Evolutionary conservation across 2,329 filamentous ascomycete genomes (phyloP).

Genomic region (Pseudogymnoascus sp.): DNA sequence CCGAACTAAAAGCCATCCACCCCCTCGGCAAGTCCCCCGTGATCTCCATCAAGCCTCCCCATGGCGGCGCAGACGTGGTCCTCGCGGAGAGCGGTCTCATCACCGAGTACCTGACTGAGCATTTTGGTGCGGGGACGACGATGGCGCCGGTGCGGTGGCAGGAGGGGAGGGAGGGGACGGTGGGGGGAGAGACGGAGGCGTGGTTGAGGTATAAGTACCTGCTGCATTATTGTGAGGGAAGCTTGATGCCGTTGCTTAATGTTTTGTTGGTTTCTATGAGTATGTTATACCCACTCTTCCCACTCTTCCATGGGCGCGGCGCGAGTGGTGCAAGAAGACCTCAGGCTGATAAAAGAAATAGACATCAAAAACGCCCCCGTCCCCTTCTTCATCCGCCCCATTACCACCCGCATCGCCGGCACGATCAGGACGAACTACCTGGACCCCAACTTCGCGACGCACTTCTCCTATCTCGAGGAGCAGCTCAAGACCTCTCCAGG

Average conservation of each 20-base stretch:
- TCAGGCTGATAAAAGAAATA: slow-evolving; percentile 17
- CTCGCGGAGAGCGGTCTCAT: slow-evolving; percentile 79
- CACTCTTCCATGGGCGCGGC: no score
- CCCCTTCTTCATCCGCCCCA: slow-evolving; percentile 61
- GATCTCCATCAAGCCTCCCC: slow-evolving; percentile 50
- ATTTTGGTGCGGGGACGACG: slow-evolving; percentile 38
- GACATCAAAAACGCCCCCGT: slow-evolving; percentile 47
- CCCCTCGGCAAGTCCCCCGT: slow-evolving; percentile 82
- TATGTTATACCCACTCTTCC: slow-evolving; percentile 26
- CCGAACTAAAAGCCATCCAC: slow-evolving; percentile 68
- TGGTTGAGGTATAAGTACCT: slow-evolving; percentile 56
- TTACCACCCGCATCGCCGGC: slow-evolving; percentile 45
- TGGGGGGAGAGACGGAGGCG: slow-evolving; percentile 52
- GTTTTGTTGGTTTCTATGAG: slow-evolving; percentile 50
- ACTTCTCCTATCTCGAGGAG: slow-evolving; percentile 42
- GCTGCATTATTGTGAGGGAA: slow-evolving; percentile 81
- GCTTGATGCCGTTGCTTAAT: slow-evolving; percentile 64
- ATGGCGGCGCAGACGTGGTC: slow-evolving; percentile 41
- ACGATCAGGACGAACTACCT: slow-evolving; percentile 38
- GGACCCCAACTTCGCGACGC: slow-evolving; percentile 36
- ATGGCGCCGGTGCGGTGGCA: slow-evolving; percentile 47
- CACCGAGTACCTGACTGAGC: slow-evolving; percentile 70
- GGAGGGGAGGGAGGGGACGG: slow-evolving; percentile 46
- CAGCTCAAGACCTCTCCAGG: slow-evolving; percentile 38
- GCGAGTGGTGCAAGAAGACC: not conserved